These are phyloP conservation scores for Exophiala oligosperma DNA, from an alignment of 2,329 filamentous ascomycete genomes.

Conservation along the genomic window DNA sequence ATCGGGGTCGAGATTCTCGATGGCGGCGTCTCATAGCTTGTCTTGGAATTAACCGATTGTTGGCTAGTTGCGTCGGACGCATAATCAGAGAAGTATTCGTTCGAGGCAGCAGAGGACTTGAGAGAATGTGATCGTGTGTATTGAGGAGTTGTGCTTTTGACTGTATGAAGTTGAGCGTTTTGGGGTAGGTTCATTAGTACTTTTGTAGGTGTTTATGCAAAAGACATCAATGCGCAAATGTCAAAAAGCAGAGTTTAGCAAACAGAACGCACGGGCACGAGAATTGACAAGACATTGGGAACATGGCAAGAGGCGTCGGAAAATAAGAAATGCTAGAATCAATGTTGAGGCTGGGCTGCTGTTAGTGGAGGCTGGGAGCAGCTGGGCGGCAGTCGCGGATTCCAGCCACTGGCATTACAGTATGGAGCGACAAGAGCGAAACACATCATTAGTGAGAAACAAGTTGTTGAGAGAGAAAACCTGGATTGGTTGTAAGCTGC, in stretches of 20 bases:
- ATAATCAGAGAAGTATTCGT: constrained; percentile 49
- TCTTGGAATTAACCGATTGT: constrained; percentile 36
- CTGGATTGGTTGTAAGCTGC: constrained; percentile 2
- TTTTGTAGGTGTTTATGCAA: constrained; percentile 8
- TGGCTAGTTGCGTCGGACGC: constrained; percentile 40
- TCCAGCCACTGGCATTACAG: constrained; percentile 11
- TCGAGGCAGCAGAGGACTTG: constrained; percentile 50
- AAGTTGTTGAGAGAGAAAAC: not conserved
- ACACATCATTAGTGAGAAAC: constrained; percentile 15
- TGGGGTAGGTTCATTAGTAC: constrained; percentile 35
- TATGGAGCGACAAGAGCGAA: constrained; percentile 21
- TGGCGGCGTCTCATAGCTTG: constrained; percentile 47
- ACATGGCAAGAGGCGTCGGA: constrained; percentile 7
- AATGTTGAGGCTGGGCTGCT: constrained; percentile 25
- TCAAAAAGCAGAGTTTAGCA: constrained; percentile 17
- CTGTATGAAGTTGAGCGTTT: constrained; percentile 35
- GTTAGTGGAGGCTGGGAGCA: constrained; percentile 26
- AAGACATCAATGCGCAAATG: constrained; percentile 18
- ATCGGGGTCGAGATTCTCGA: constrained; percentile 34
- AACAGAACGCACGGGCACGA: constrained; percentile 23
- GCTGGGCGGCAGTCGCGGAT: not conserved
- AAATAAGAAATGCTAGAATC: constrained; percentile 19
- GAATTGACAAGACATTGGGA: constrained; percentile 9
- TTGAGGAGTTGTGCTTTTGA: constrained; percentile 47
- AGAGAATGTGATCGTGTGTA: constrained; percentile 43